phyloP scores from a whole-genome alignment of 345 rosid genomes.

The Citrus medica region DNA sequence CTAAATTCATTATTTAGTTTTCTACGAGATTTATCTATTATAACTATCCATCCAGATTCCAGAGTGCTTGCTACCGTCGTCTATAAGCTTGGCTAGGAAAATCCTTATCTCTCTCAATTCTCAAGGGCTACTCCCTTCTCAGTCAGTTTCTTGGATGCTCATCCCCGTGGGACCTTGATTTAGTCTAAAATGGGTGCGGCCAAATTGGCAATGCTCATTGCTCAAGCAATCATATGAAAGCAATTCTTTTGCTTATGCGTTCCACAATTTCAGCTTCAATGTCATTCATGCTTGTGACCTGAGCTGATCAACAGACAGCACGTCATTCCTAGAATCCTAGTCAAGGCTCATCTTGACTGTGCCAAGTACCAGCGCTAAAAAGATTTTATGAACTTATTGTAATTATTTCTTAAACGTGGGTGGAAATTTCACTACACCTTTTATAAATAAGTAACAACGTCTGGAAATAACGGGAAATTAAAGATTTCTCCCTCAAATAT shows the following conservation, averaged over 20 bases:
- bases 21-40: too few relatives aligned
- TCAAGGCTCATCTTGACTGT: background rate
- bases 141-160: too few relatives aligned
- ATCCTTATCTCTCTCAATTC: background rate
- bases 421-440: too few relatives aligned
- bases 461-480: too few relatives aligned
- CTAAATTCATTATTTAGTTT: background rate
- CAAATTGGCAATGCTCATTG: background rate
- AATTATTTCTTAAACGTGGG: too few relatives aligned
- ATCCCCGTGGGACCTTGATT: background rate
- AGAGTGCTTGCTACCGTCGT: too few relatives aligned
- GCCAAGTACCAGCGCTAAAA: too few relatives aligned
- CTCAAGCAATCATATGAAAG: background rate
- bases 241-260: background rate
- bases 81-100: background rate
- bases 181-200: background rate
- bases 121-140: background rate
- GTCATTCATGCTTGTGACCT: too few relatives aligned
- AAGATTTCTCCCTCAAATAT: too few relatives aligned
- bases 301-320: background rate
- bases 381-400: too few relatives aligned
- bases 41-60: too few relatives aligned
- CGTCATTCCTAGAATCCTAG: background rate
- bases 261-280: background rate
- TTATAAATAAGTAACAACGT: too few relatives aligned